Conservation (phyloP, 192 early-diverging fungal species). For the Podila horticola region DNA sequence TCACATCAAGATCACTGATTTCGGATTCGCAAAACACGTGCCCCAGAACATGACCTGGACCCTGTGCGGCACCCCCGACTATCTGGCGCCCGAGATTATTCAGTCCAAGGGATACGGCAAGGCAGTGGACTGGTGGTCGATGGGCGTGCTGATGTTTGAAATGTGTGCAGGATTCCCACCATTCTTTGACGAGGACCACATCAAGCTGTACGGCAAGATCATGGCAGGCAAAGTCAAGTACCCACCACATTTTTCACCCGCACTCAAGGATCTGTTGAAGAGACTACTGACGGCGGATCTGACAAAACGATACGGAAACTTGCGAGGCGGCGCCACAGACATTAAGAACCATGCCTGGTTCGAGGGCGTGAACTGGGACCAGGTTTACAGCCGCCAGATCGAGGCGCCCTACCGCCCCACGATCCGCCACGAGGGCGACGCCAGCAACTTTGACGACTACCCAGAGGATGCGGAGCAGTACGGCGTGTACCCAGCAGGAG, state of each 20-base stretch:
- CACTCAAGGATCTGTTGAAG: constrained; percentile 87
- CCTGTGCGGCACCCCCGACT: constrained; percentile 86
- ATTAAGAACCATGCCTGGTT: constrained; percentile 98
- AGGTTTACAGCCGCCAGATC: constrained; percentile 75
- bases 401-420: constrained; percentile 90
- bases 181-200: constrained; percentile 95
- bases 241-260: constrained; percentile 86
- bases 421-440: constrained; percentile 84
- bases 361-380: constrained; percentile 91
- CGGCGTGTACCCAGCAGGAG: constrained; percentile 64
- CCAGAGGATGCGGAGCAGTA: constrained; percentile 93
- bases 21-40: constrained; percentile 89
- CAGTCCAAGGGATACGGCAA: constrained; percentile 93
- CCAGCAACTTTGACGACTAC: constrained; percentile 95
- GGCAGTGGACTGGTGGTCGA: constrained; percentile 96
- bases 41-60: constrained; percentile 84
- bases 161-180: constrained; percentile 96
- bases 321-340: constrained; percentile 84
- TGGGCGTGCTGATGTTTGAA: constrained; percentile 94
- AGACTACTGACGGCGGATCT: constrained; percentile 83
- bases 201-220: constrained; percentile 94
- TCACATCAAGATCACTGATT: constrained; percentile 90
- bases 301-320: constrained; percentile 88
- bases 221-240: constrained; percentile 84
- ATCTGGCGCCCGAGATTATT: constrained; percentile 90